Evolutionary conservation across 805 yeast species (phyloP), one percentile per base, ranked within the genome.

Genomic region (Priceomyces fermenticarens): DNA sequence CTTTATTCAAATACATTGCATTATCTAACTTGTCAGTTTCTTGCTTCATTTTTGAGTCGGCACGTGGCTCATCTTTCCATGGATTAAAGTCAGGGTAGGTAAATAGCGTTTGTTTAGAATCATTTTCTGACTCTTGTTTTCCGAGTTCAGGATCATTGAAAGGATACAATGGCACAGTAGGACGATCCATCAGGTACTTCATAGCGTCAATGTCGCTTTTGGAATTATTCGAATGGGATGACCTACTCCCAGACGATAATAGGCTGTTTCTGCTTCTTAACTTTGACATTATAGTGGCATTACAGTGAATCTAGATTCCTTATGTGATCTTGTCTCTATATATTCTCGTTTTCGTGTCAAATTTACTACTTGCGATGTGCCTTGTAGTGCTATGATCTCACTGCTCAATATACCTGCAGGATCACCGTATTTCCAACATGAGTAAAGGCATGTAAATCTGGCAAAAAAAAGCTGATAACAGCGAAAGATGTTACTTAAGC

Each of bases 11-110:
- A 53, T 74, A 64, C 14, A 63, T 48, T 1, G 64, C 70, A 27
- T 67, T 73, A 37, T 74, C 70, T 52, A 83, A 73, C 17, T 78
- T 58, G 3, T 62, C 68, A 48, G 78, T 81, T 43, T 83, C 88
- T 9, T 66, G 67, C 8, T 68, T 47, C 8, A 49, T 35, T 20
- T 51, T 37, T 10, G 55, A 53, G 2, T 58, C 49, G 30, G 62
- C 45, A 23, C 53, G 52, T n/a, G 57, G 54, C 4, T 73, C 70
- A 51, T 81, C 88, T 30, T 65, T 64, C 93, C 95, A 87, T 0
- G 88, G 83, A 30, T 60, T 63, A 55, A 78, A 85, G 57, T 86
- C 95, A 0, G 95, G 95, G 50, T 75, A 85, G 6, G 62, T 62
- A 6, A 39, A 20, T 2, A 14, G 15, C 4, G n/a, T 13, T 25